Conservation (phyloP, 2,329 filamentous ascomycete species). For the Trichophaea hybrida region DNA sequence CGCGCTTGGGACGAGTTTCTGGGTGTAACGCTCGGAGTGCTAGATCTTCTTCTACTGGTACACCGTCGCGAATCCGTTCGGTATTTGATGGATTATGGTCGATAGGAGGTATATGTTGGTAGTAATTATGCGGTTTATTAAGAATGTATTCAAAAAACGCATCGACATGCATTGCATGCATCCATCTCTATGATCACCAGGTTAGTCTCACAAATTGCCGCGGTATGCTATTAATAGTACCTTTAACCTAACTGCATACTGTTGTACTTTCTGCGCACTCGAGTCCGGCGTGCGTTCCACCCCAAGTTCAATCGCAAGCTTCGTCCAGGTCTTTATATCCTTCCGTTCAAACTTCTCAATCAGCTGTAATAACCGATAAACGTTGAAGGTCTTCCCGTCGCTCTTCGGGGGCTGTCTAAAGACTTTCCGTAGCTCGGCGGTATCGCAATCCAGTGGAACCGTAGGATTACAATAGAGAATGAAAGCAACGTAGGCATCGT, state of each 20-base stretch:
- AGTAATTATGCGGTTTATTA: constrained; percentile 64
- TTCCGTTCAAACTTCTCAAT: constrained; percentile 56
- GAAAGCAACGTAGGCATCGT: constrained; percentile 70
- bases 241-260: constrained; percentile 86
- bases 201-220: not conserved
- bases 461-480: constrained; percentile 84
- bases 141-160: constrained; percentile 87
- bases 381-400: constrained; percentile 73
- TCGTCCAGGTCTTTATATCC: constrained; percentile 86
- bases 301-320: constrained; percentile 71
- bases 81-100: constrained; percentile 35
- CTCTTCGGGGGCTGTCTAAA: constrained; percentile 73
- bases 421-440: constrained; percentile 53
- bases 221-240: constrained; percentile 34
- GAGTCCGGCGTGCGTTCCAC: constrained; percentile 74
- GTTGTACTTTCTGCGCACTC: constrained; percentile 84
- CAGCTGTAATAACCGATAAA: constrained; percentile 60
- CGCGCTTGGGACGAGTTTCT: constrained; percentile 51
- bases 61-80: constrained; percentile 59
- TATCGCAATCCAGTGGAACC: constrained; percentile 55
- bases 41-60: constrained; percentile 74
- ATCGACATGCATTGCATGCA: constrained; percentile 91
- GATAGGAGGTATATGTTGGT: constrained; percentile 51
- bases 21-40: constrained; percentile 72
- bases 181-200: constrained; percentile 54